Evolutionary conservation across 164 flowering plant genomes (phyloP), one percentile per base, ranked within the genome.

Genomic region (Nymphaea thermarum): DNA sequence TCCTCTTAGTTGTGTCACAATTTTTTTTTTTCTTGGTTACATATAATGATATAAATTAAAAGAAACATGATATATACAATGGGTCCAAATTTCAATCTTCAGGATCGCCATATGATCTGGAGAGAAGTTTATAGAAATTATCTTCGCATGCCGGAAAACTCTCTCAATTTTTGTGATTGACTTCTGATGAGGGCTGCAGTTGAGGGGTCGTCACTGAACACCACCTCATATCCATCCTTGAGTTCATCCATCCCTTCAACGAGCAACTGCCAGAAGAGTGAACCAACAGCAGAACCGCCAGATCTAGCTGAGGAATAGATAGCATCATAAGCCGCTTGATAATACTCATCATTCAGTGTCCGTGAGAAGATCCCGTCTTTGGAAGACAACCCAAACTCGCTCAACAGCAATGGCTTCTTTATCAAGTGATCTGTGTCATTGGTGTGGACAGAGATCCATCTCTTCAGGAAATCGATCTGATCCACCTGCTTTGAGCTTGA

Each of bases 181-280:
- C 82, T 74, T 25, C 76, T 63, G 51, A 88, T 85, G 18, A 86
- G 16, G 43, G 4, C 65, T 6, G 83, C 88, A 0, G 87, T 86
- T 0, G 90, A 78, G 16, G 89, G 81, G 77, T 72, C 81, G 74
- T 86, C 82, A 8, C 75, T 80, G 44, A 91, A 67, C n/a, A 91
- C 69, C 15, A 91, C 76, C 69, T 85, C 94, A 47, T 91, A 87
- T 60, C 97, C 94, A 79, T 91, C 94, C 47, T 81, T 72, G 69
- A 76, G 78, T 11, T 71, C 66, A 72, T 87, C 97, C 91, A 88
- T 82, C 62, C 88, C 91, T 74, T 84, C 82, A 1, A 81, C 61
- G 2, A 88, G 70, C 43, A 88, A 82, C 66, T 90, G 96, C 96
- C 96, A 90, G 73, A 88, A 86, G 74, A 88, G 68, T 70, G 87